Evolutionary conservation across 179 eudicot species (phyloP).

Genomic region (Silene noctiflora): DNA sequence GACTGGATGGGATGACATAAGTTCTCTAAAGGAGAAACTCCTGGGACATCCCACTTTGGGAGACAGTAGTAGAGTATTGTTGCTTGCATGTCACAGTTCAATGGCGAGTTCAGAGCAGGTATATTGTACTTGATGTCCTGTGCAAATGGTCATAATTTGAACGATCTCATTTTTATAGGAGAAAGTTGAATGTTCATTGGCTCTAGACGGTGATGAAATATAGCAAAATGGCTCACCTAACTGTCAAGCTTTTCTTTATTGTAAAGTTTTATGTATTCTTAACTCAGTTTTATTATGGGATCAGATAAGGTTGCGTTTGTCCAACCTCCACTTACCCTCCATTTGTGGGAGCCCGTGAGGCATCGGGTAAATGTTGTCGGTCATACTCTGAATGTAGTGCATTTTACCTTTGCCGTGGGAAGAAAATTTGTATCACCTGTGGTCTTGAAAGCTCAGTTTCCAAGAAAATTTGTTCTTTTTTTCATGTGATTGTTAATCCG

Average conservation of each 20-base stretch:
- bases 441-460: background rate
- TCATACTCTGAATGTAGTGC: background rate
- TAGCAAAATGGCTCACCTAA: background rate
- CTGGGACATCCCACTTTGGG: conserved; percentile 62
- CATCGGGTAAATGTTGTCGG: background rate
- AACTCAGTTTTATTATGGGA: background rate
- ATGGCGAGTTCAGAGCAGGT: conserved; percentile 97
- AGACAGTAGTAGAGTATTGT: conserved; percentile 58
- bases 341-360: background rate
- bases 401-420: conserved; percentile 6
- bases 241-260: background rate
- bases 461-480: background rate
- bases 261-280: background rate
- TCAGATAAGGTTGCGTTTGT: background rate
- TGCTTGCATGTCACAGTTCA: conserved; percentile 94
- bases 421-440: background rate
- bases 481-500: background rate
- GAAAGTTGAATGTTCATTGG: background rate
- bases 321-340: background rate
- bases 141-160: background rate
- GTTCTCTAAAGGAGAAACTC: conserved; percentile 76
- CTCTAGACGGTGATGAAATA: background rate
- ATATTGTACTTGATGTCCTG: conserved; percentile 14
- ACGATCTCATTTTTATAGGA: background rate
- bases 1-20: conserved; percentile 99